Evolutionary conservation across 2,329 filamentous ascomycete genomes (phyloP).

Genomic region (Dactylellina cionopaga): DNA sequence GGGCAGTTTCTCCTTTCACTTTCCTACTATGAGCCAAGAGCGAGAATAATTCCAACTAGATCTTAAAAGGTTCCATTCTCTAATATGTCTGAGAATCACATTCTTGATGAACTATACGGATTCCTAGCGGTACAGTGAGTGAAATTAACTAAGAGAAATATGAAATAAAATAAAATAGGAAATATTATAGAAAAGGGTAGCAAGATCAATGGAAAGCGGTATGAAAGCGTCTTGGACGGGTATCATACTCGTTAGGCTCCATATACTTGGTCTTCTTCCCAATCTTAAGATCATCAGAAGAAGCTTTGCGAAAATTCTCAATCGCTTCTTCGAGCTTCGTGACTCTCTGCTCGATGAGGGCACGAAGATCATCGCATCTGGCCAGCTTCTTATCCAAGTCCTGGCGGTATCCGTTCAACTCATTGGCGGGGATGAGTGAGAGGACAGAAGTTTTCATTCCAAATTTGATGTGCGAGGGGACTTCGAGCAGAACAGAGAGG

Average conservation of each 20-base stretch:
- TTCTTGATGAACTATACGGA: not conserved
- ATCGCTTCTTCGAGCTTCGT: not conserved
- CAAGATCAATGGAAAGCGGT: constrained; percentile 9
- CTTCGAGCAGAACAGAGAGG: constrained; percentile 13
- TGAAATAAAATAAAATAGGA: not conserved
- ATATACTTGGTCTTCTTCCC: not conserved
- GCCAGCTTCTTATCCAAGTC: constrained; percentile 16
- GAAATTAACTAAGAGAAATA: not conserved
- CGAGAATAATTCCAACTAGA: too few species aligned
- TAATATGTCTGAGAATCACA: not conserved
- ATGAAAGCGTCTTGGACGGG: constrained; percentile 14
- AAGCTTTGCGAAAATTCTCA: not conserved
- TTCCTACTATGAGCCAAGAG: too few species aligned
- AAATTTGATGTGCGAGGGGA: constrained; percentile 16
- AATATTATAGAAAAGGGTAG: not conserved
- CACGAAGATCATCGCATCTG: not conserved
- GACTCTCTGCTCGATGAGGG: constrained; percentile 10
- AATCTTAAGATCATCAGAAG: constrained; percentile 14
- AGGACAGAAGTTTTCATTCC: not conserved
- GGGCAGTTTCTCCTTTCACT: too few species aligned
- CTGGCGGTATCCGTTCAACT: not conserved
- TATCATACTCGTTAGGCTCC: constrained; percentile 12
- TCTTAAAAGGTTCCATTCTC: too few species aligned
- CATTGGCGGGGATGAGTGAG: not conserved
- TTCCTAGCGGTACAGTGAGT: too few species aligned